These are phyloP conservation scores for Phycomyces nitens DNA, from an alignment of 192 early-diverging fungal genomes.

Conservation along the genomic window DNA sequence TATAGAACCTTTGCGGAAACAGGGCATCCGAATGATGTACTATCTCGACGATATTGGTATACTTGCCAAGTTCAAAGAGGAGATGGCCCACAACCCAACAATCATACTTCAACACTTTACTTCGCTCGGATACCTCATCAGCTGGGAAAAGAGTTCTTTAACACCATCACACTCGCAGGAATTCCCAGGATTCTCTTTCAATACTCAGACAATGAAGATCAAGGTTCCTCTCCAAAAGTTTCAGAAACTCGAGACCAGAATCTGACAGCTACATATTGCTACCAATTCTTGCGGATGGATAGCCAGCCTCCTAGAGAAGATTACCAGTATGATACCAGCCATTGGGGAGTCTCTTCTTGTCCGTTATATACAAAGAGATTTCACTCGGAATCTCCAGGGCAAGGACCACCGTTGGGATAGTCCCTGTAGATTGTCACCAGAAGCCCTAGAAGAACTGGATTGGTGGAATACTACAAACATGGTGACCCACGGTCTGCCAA, in stretches of 20 bases:
- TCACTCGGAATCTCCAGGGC: background rate
- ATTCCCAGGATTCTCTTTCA: conserved; percentile 11
- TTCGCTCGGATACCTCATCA: background rate
- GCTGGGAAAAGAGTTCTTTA: background rate
- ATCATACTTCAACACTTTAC: too few species aligned
- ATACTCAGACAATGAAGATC: conserved; percentile 1
- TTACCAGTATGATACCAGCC: conserved; percentile 15
- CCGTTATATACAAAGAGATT: conserved; percentile 7
- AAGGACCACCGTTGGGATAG: conserved; percentile 13
- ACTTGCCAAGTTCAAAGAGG: background rate
- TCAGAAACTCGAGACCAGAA: background rate
- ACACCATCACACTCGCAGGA: too few species aligned
- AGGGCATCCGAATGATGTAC: conserved; percentile 5
- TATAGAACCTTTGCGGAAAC: conserved; percentile 1
- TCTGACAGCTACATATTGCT: background rate
- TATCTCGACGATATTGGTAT: conserved; percentile 9
- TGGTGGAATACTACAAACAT: conserved; percentile 15
- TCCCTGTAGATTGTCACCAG: background rate
- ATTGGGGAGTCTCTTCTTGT: conserved; percentile 12
- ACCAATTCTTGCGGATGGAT: conserved; percentile 13
- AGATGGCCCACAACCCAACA: too few species aligned
- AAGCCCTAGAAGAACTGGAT: background rate
- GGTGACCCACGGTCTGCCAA: conserved; percentile 13
- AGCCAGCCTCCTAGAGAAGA: conserved; percentile 8
- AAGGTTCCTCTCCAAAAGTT: background rate